Evolutionary conservation across 108 stramenopile genomes (phyloP), one percentile per base, ranked within the genome.

Genomic region (Conticribra weissflogii): DNA sequence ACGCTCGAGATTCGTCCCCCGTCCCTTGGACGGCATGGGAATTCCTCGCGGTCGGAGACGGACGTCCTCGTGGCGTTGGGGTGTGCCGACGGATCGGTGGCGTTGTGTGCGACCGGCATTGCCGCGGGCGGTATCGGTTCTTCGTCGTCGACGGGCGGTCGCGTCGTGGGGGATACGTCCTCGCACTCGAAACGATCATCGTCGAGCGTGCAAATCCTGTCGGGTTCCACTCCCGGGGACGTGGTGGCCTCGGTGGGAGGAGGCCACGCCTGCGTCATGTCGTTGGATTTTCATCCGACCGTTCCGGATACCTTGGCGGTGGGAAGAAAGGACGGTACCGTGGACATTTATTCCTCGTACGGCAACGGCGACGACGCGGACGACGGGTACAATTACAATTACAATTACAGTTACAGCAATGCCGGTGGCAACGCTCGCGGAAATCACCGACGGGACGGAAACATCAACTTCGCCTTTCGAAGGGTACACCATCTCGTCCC

Each of bases 331-430:
- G 79, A 80, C 76, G 79, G 79, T 18, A 76, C 61, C 16, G 56
- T 80, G 36, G 79, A 80, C 53, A 64, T 80, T 28, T 80, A 80
- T 52, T 76, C 74, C 27, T 71, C 74, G n/a, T n/a, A n/a, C n/a
- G n/a, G n/a, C n/a, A n/a, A n/a, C n/a, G n/a, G n/a, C n/a, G n/a
- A n/a, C n/a, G n/a, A n/a, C n/a, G n/a, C n/a, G n/a, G n/a, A n/a
- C n/a, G n/a, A n/a, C n/a, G n/a, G n/a, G n/a, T n/a, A n/a, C n/a
- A n/a, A n/a, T n/a, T n/a, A n/a, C n/a, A n/a, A n/a, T n/a, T n/a
- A n/a, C n/a, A n/a, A n/a, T n/a, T n/a, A n/a, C n/a, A n/a, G n/a
- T n/a, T n/a, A n/a, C 23, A 68, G 74, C 8, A 33, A 54, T 45
- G 33, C 44, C 19, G 53, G 58, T n/a, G 44, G 60, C 54, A 55